phyloP scores from a whole-genome alignment of 1,139 yeast genomes.

The Candida sp. region DNA sequence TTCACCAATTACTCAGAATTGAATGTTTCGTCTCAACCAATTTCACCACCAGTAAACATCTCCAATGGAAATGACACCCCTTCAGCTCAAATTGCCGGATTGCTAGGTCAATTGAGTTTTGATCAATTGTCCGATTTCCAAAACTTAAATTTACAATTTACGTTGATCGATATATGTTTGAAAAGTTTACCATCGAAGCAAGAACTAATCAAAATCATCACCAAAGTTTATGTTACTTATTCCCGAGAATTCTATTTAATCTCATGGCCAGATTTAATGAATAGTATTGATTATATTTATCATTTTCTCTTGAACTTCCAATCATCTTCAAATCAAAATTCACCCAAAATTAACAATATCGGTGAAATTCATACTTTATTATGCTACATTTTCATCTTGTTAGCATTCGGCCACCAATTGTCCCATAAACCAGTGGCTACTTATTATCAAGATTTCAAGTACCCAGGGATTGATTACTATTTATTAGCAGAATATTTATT shows the following conservation, averaged over 20 bases:
- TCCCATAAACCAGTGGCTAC: slow-evolving; percentile 10
- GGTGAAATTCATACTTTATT: slow-evolving; percentile 8
- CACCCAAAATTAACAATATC: slow-evolving; percentile 5
- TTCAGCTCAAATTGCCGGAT: neutral
- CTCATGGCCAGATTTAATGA: slow-evolving; percentile 1
- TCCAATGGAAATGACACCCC: neutral
- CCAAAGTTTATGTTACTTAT: slow-evolving; percentile 28
- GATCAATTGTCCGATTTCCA: slow-evolving; percentile 1
- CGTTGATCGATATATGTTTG: slow-evolving; percentile 5
- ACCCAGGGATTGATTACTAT: slow-evolving; percentile 37
- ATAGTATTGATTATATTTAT: slow-evolving; percentile 10
- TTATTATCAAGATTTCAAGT: slow-evolving; percentile 9
- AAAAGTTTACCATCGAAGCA: slow-evolving; percentile 22
- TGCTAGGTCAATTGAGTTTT: neutral
- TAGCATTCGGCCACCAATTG: slow-evolving; percentile 39
- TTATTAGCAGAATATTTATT: slow-evolving; percentile 38
- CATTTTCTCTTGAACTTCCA: slow-evolving; percentile 6
- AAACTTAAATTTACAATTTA: slow-evolving; percentile 1
- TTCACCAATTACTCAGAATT: neutral
- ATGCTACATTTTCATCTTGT: slow-evolving; percentile 28
- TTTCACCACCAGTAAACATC: neutral
- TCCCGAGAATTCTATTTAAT: slow-evolving; percentile 40
- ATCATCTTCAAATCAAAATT: neutral
- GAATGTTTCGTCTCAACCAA: neutral
- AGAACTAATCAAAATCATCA: slow-evolving; percentile 24